These are phyloP conservation scores for Pseudogymnoascus verrucosus DNA, from an alignment of 2,329 filamentous ascomycete genomes.

Conservation along the genomic window DNA sequence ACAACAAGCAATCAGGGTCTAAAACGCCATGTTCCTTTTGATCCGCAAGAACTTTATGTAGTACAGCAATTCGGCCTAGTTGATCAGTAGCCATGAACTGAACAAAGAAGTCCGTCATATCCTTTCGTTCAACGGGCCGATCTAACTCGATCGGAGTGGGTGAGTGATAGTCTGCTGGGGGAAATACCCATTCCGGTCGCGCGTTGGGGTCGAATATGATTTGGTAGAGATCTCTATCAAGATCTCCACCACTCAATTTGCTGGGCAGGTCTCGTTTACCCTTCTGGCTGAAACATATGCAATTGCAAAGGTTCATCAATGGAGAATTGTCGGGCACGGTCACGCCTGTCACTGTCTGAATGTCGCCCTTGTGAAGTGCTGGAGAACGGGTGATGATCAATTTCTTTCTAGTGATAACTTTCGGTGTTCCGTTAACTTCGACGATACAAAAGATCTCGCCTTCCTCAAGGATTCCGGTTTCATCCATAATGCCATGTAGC, in stretches of 20 bases:
- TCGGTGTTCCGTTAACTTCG: not conserved
- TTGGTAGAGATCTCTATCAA: conserved; percentile 77
- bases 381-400: not conserved
- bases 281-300: conserved; percentile 67
- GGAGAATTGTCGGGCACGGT: conserved; percentile 54
- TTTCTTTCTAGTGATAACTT: not conserved
- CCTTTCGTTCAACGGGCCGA: conserved; percentile 47
- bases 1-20: conserved; percentile 40
- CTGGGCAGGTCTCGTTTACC: conserved; percentile 70
- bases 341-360: conserved; percentile 35
- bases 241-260: conserved; percentile 70
- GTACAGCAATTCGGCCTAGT: conserved; percentile 55
- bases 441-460: not conserved
- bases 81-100: conserved; percentile 63
- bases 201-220: conserved; percentile 62
- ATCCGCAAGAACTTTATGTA: conserved; percentile 59
- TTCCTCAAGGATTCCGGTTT: not conserved
- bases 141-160: conserved; percentile 49
- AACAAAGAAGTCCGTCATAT: conserved; percentile 79
- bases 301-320: conserved; percentile 57
- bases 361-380: not conserved
- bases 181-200: conserved; percentile 35
- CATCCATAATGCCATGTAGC: not conserved
- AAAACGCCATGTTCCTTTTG: conserved; percentile 42
- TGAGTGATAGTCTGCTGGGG: conserved; percentile 63